Conservation (phyloP, 768 basidiomycete species). For the Pholiota conissans region DNA sequence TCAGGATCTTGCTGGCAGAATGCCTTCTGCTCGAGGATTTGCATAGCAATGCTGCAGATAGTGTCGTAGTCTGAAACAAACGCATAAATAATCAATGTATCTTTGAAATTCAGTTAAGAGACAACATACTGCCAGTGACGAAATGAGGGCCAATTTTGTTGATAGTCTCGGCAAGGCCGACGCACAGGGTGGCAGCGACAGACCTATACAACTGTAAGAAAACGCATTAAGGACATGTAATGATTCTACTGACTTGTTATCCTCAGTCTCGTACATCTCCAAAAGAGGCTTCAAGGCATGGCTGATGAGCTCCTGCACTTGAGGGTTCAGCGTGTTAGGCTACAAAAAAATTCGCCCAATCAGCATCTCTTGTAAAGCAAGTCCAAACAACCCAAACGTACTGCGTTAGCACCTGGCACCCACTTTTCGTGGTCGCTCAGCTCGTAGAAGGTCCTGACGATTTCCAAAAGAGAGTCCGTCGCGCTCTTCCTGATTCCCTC, state of each 20-base stretch:
- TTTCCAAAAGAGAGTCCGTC: constrained; percentile 83
- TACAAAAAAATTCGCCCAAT: constrained; percentile 3
- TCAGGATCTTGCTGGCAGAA: constrained; percentile 97
- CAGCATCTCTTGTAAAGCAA: not conserved
- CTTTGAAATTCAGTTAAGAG: not conserved
- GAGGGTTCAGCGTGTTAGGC: constrained; percentile 52
- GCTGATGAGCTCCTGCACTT: constrained; percentile 77
- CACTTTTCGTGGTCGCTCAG: constrained; percentile 82
- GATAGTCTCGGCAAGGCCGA: constrained; percentile 88
- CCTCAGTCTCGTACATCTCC: constrained; percentile 91
- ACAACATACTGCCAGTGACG: constrained; percentile 66
- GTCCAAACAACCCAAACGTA: constrained; percentile 35
- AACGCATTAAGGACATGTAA: constrained; percentile 38
- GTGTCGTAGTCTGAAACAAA: constrained; percentile 63
- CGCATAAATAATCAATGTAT: constrained; percentile 9
- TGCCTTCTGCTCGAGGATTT: constrained; percentile 92
- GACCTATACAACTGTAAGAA: constrained; percentile 52
- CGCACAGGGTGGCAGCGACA: constrained; percentile 86
- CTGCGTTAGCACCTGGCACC: constrained; percentile 68
- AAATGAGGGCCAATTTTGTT: constrained; percentile 90
- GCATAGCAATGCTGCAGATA: constrained; percentile 78
- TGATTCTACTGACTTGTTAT: constrained; percentile 83
- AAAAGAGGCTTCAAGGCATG: constrained; percentile 74
- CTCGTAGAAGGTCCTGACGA: constrained; percentile 90
- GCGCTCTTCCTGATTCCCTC: constrained; percentile 97